Evolutionary conservation across 257 asterid species (phyloP), one percentile per base, ranked within the genome.

Genomic region (Salvia hispanica): DNA sequence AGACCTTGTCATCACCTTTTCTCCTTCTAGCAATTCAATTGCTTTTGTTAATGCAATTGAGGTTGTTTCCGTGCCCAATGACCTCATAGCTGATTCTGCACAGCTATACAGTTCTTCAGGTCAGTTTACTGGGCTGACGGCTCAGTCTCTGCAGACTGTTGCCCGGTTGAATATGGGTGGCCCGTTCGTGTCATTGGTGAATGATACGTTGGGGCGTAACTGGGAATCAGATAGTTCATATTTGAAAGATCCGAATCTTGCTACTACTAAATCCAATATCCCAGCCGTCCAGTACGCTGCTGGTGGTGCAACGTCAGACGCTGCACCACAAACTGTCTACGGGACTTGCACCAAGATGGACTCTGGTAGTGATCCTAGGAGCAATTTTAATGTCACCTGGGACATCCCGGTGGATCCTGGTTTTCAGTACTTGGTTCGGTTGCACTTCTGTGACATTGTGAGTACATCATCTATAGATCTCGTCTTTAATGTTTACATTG

Each of bases 111-210:
- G 28, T 42, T 84, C 95, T 0, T 6, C 82, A 0, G 92, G 90
- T 43, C 57, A 64, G 15, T 89, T 78, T 58, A 62, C 5, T 13
- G 94, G 92, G 28, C 75, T 93, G 51, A 10, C 53, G 48, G 28
- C 55, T 42, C 78, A 78, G 62, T 84, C 97, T 16, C 62, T 93
- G 1, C 92, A 90, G 79, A 90, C 95, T 0, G 85, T 82, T 57
- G 73, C 64, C 2, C 61, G 97, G 88, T 75, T 90, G 34, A 93
- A 93, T 56, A 93, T 93, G 98, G 97, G 96, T 2, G 97, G 97
- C 5, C 79, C 86, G 3, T 14, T 77, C 1, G 86, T 93, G 47
- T 68, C 95, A 0, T 51, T 66, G 14, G 83, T 68, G 43, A 88
- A 90, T 46, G 98, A 92, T 72, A 84, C 95, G 0, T 73, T 92